Evolutionary conservation across 495 filamentous ascomycete genomes (phyloP).

Genomic region (Penicillium alfredii): DNA sequence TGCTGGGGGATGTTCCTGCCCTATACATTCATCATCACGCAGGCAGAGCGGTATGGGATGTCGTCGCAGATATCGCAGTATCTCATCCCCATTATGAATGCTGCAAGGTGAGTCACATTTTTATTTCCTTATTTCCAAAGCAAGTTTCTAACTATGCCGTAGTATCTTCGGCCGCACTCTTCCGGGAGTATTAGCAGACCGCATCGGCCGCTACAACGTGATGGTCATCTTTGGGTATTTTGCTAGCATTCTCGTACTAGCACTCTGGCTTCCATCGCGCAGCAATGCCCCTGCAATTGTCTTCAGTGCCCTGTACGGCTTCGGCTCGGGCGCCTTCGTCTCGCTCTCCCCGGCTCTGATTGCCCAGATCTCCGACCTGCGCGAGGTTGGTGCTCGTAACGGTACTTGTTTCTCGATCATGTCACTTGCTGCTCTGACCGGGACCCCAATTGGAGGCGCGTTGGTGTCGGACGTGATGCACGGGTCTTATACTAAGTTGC

Average conservation of each 20-base stretch:
- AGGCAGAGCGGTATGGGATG: conserved; percentile 53
- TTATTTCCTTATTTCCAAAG: neutral
- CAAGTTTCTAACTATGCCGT: neutral
- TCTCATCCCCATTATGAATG: conserved; percentile 64
- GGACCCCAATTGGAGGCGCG: conserved; percentile 59
- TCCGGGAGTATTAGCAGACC: conserved; percentile 19
- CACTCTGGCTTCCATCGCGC: conserved; percentile 22
- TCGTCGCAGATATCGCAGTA: conserved; percentile 48
- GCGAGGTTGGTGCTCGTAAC: conserved; percentile 16
- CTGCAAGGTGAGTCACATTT: conserved; percentile 40
- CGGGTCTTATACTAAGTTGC: neutral
- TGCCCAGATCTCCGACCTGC: conserved; percentile 21
- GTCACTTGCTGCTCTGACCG: conserved; percentile 47
- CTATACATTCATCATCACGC: conserved; percentile 58
- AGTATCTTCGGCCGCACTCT: conserved; percentile 22
- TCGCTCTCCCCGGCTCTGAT: conserved; percentile 20
- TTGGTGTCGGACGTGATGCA: neutral
- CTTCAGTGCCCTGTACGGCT: conserved; percentile 24
- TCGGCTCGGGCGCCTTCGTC: conserved; percentile 28
- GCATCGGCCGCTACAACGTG: conserved; percentile 25
- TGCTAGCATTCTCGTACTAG: conserved; percentile 22
- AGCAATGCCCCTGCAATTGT: conserved; percentile 21
- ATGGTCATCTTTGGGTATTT: conserved; percentile 19
- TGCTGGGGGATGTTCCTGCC: conserved; percentile 66
- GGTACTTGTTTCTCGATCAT: conserved; percentile 26